phyloP scores from a whole-genome alignment of 129 eudicot genomes.

The carrot (Daucus carota) region DH1_v3.0 NC_030381.2:27886501-27887000 shows the following conservation, averaged over 20 bases:
- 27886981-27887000: conserved; percentile 58
- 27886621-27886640: no score
- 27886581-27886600: no score
- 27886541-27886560: no score
- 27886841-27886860: conserved; percentile 55
- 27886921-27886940: conserved; percentile 86
- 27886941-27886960: conserved; percentile 85
- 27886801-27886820: neutral
- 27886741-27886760: neutral
- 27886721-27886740: neutral
- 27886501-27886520: no score
- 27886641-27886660: no score
- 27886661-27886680: no score
- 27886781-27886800: neutral
- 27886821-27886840: neutral
- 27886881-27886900: conserved; percentile 54
- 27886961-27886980: conserved; percentile 76
- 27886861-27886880: conserved; percentile 53
- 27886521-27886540: no score
- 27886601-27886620: no score
- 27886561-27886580: no score
- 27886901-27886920: neutral
- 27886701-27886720: neutral
- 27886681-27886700: neutral
- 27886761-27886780: neutral